Evolutionary conservation across 768 basidiomycete species (phyloP).

Genomic region (Chalciporus chontae): DNA sequence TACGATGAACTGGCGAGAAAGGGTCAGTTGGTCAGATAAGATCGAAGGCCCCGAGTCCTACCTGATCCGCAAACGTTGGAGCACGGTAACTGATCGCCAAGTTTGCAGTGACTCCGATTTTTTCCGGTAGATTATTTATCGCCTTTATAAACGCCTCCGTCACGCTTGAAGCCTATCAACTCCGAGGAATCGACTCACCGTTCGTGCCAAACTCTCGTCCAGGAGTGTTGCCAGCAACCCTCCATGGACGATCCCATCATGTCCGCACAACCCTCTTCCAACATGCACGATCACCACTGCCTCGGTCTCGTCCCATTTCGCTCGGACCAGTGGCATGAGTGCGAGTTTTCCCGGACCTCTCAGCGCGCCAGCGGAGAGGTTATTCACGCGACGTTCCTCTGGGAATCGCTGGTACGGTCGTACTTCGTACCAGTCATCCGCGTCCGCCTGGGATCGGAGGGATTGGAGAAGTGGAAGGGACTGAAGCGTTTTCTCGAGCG

Average conservation of each 20-base stretch:
- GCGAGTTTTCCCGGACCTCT: conserved; percentile 86
- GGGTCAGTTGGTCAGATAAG: neutral
- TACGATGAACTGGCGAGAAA: conserved; percentile 65
- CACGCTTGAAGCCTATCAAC: no score
- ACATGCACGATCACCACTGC: conserved; percentile 72
- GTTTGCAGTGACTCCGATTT: conserved; percentile 90
- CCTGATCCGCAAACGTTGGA: conserved; percentile 88
- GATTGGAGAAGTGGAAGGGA: conserved; percentile 54
- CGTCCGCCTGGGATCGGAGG: conserved; percentile 47
- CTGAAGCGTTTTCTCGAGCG: conserved; percentile 69
- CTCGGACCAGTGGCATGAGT: conserved; percentile 71
- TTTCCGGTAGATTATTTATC: conserved; percentile 77
- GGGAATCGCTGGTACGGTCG: conserved; percentile 72
- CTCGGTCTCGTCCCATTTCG: conserved; percentile 72
- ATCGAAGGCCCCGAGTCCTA: conserved; percentile 20
- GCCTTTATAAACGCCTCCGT: conserved; percentile 34
- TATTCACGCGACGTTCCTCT: conserved; percentile 74
- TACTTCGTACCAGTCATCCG: conserved; percentile 68
- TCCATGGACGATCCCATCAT: conserved; percentile 94
- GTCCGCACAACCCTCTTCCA: conserved; percentile 84
- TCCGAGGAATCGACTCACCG: conserved; percentile 15
- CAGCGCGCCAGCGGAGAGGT: conserved; percentile 80
- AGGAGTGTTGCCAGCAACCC: conserved; percentile 87
- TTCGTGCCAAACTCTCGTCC: conserved; percentile 81
- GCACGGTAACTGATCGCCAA: conserved; percentile 79